Conservation (phyloP, 2,329 filamentous ascomycete species). For the Botrytis aclada region DNA sequence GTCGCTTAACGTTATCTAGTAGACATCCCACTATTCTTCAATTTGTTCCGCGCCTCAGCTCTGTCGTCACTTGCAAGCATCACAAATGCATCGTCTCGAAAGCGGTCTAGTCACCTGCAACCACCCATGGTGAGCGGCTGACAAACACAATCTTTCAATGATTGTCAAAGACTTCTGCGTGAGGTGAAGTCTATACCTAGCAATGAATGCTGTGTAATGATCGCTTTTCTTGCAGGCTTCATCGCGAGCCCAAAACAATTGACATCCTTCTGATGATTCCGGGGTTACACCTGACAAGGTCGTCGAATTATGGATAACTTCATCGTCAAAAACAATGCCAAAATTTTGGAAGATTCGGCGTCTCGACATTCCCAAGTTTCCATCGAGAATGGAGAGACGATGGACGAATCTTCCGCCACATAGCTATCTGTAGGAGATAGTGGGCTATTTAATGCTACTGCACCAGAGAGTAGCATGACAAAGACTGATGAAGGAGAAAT, state of each 20-base stretch:
- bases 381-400: neutral
- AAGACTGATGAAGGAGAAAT: neutral
- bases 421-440: neutral
- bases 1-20: neutral
- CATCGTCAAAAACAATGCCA: neutral
- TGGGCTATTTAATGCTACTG: neutral
- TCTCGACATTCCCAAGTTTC: neutral
- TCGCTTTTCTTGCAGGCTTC: neutral
- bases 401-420: neutral
- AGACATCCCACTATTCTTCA: neutral
- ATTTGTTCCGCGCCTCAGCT: neutral
- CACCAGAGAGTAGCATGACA: neutral
- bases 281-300: neutral
- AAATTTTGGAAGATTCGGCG: neutral
- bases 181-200: neutral
- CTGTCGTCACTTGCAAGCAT: neutral
- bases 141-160: neutral
- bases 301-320: neutral
- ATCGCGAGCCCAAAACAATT: neutral
- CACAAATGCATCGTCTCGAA: constrained; percentile 2
- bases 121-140: neutral
- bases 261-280: too few relatives aligned
- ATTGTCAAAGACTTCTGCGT: neutral
- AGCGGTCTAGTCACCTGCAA: neutral
- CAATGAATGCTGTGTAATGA: neutral